Conservation (phyloP, 345 rosid genomes). For the Aquilaria yunnanensis region DNA sequence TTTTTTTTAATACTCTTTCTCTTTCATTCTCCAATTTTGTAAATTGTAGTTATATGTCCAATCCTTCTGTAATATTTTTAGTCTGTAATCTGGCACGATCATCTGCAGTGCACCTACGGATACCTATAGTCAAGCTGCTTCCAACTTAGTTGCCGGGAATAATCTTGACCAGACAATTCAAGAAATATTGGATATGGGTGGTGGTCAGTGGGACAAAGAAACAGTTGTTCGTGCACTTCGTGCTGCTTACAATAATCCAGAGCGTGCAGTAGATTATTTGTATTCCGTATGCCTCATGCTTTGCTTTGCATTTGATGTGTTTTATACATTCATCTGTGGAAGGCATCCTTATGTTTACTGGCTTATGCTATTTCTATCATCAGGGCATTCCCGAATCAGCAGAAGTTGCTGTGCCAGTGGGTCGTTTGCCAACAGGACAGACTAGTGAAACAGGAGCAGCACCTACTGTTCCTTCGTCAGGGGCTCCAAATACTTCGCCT, state of each 20-base stretch:
- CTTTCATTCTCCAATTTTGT: background rate
- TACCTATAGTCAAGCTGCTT: conserved; percentile 81
- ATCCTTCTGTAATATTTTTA: background rate
- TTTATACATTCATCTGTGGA: no score
- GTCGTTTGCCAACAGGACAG: conserved; percentile 39
- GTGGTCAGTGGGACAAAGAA: conserved; percentile 96
- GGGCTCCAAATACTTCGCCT: conserved; percentile 92
- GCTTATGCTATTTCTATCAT: conserved; percentile 20
- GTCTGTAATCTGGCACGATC: background rate
- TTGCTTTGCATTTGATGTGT: background rate
- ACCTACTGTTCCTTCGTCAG: conserved; percentile 44
- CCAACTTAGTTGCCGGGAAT: conserved; percentile 71
- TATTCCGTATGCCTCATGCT: conserved; percentile 54
- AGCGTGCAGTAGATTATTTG: conserved; percentile 96
- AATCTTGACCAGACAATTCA: conserved; percentile 71
- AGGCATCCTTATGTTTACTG: no score
- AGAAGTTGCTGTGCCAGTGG: conserved; percentile 67
- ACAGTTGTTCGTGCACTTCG: conserved; percentile 90
- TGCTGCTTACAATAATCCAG: conserved; percentile 98
- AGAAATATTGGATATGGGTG: conserved; percentile 93
- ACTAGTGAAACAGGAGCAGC: conserved; percentile 49
- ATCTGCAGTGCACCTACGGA: conserved; percentile 54
- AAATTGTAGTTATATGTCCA: background rate
- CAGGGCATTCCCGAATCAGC: conserved; percentile 95
- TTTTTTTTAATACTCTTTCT: background rate